phyloP scores from a whole-genome alignment of 2,329 filamentous ascomycete species.

The Colletotrichum zoysiae region DNA sequence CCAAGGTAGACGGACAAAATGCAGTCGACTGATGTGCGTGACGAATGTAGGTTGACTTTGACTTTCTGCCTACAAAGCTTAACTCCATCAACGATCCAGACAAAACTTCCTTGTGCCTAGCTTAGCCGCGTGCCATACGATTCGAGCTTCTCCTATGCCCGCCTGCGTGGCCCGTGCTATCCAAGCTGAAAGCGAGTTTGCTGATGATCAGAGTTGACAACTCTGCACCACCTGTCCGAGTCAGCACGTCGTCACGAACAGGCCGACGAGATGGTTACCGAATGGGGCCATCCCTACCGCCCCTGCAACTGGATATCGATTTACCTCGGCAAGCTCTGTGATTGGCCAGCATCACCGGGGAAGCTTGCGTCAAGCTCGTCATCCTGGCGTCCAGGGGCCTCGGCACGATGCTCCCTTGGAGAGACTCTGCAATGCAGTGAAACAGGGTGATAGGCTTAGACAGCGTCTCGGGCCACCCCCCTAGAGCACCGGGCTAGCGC shows the following conservation, averaged over 20 bases:
- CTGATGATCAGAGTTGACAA: neutral
- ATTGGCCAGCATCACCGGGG: conserved; percentile 10
- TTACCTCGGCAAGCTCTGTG: conserved; percentile 36
- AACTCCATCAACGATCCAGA: neutral
- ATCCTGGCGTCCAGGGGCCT: conserved; percentile 36
- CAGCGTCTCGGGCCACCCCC: conserved; percentile 16
- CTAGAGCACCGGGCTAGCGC: neutral
- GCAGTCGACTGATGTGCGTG: too few species aligned
- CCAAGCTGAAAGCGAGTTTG: neutral
- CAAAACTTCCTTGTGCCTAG: too few species aligned
- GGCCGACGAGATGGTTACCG: conserved; percentile 36
- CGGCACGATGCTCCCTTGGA: conserved; percentile 26
- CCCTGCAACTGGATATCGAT: conserved; percentile 8
- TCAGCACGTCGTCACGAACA: conserved; percentile 2
- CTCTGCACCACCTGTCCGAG: conserved; percentile 22
- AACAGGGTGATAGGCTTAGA: neutral
- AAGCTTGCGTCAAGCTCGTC: conserved; percentile 17
- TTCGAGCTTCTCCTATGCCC: neutral
- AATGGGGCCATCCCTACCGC: neutral
- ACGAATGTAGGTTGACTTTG: too few species aligned
- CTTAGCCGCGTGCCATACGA: too few species aligned
- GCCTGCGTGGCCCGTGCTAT: neutral
- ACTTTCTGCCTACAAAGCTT: neutral
- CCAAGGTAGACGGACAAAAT: too few species aligned
- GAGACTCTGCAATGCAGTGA: neutral